Conservation (phyloP, 225 moss, liverwort and hornwort genomes). For the Marchantia polymorpha region DNA sequence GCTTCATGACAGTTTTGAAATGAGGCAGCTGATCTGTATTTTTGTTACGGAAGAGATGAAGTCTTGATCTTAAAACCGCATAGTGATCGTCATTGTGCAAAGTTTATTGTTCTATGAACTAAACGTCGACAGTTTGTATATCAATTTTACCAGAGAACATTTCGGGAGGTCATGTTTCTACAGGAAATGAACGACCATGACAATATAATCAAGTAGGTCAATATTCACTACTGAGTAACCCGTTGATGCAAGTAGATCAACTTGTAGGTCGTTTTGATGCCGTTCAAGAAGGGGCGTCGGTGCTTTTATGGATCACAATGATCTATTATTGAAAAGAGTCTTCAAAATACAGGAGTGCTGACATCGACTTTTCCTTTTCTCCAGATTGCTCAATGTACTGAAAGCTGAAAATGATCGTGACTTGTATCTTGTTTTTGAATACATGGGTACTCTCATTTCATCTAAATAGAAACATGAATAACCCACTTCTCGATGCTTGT, state of each 20-base stretch:
- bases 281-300: neutral
- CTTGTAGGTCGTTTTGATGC: neutral
- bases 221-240: neutral
- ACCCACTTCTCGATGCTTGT: neutral
- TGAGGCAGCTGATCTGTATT: no score
- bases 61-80: neutral
- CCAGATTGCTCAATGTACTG: constrained; percentile 81
- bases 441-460: constrained; percentile 66
- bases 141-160: constrained; percentile 65
- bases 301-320: neutral
- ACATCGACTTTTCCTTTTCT: constrained; percentile 1
- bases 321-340: no score
- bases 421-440: constrained; percentile 91
- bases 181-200: constrained; percentile 99
- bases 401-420: constrained; percentile 97
- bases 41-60: neutral
- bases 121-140: neutral
- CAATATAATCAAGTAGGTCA: constrained; percentile 85
- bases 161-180: constrained; percentile 97
- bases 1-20: neutral
- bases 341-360: neutral
- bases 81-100: neutral
- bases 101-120: neutral
- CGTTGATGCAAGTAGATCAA: neutral
- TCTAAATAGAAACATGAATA: neutral